Percentiles rank a stretch among this genome's conserved stretches.
Evolutionary conservation across 2,329 filamentous ascomycete genomes (phyloP).

Genomic region (Penicillium hesseltinei): DNA sequence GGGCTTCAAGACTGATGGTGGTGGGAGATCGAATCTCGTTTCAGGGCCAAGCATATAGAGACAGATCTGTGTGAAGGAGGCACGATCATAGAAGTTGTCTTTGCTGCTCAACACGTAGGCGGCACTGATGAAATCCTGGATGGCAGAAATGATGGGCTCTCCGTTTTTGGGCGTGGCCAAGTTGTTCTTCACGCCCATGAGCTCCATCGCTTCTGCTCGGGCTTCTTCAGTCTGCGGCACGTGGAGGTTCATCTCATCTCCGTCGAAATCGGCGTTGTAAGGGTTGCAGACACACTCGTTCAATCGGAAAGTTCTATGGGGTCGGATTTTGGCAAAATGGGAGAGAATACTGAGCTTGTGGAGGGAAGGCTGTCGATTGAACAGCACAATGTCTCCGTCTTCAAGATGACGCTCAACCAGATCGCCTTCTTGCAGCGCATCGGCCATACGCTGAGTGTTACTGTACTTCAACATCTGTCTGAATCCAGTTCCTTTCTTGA

Average conservation of each 20-base stretch:
- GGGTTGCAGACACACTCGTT: constrained; percentile 98
- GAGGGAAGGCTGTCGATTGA: constrained; percentile 95
- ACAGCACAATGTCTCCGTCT: constrained; percentile 92
- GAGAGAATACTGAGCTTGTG: constrained; percentile 99
- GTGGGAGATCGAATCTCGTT: constrained; percentile 76
- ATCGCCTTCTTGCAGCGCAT: constrained; percentile 76
- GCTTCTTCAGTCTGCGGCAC: constrained; percentile 98
- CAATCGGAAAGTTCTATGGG: constrained; percentile 91
- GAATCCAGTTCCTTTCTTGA: constrained; percentile 68
- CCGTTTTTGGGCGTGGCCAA: constrained; percentile 94
- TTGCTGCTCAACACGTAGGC: constrained; percentile 89
- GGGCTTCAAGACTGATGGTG: constrained; percentile 82
- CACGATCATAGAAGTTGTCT: constrained; percentile 86
- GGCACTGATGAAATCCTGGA: constrained; percentile 97
- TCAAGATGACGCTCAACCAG: constrained; percentile 92
- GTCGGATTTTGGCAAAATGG: constrained; percentile 87
- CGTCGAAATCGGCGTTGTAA: constrained; percentile 98
- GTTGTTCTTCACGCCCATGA: constrained; percentile 99
- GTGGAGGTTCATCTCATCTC: constrained; percentile 98
- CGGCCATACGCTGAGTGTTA: constrained; percentile 68
- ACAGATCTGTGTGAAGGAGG: constrained; percentile 84
- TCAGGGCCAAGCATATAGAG: constrained; percentile 88
- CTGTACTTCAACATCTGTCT: constrained; percentile 75
- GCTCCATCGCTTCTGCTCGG: constrained; percentile 85
- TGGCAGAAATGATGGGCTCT: constrained; percentile 97